A percentile compares a stretch with the other conserved stretches of the same genome.
phyloP scores from a whole-genome alignment of 495 filamentous ascomycete species.

The Amphirosellinia nigrospora region DNA sequence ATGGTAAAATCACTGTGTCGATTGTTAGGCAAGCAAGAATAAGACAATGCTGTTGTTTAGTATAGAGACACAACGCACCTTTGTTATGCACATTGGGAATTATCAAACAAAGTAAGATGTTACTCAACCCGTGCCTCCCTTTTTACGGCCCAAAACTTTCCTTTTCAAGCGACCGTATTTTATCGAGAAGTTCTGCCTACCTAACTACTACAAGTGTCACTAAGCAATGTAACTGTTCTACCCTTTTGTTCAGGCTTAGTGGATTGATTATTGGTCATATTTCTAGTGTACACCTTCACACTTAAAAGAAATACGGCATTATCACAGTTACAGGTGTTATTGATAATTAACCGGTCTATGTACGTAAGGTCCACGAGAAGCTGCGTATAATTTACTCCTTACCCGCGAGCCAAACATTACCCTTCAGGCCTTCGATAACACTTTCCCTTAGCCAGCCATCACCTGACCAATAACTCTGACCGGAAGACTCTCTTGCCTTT shows the following conservation, averaged over 20 bases:
- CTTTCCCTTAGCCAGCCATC: slow-evolving; percentile 58
- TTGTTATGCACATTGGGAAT: background rate
- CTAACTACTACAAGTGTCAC: background rate
- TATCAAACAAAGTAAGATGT: background rate
- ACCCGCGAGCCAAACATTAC: slow-evolving; percentile 60
- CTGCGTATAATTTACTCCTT: slow-evolving; percentile 26
- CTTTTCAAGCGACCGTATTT: background rate
- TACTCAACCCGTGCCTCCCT: background rate
- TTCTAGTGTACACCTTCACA: background rate
- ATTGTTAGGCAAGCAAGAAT: slow-evolving; percentile 1
- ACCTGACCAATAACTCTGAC: slow-evolving; percentile 34
- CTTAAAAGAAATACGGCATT: background rate
- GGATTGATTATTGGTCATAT: background rate
- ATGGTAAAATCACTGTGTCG: background rate
- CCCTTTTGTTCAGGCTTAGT: background rate
- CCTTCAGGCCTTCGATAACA: slow-evolving; percentile 62
- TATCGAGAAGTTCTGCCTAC: background rate
- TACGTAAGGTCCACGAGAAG: background rate
- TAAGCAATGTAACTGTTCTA: background rate
- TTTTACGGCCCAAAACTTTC: background rate
- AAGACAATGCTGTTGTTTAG: background rate
- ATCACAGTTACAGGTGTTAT: background rate
- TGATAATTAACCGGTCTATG: background rate
- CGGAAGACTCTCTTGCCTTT: slow-evolving; percentile 16
- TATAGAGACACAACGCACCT: background rate